A percentile compares a stretch with the other conserved stretches of the same genome.
Evolutionary conservation across 2,329 filamentous ascomycete genomes (phyloP).

Genomic region (Sarocladium brachiariae): DNA sequence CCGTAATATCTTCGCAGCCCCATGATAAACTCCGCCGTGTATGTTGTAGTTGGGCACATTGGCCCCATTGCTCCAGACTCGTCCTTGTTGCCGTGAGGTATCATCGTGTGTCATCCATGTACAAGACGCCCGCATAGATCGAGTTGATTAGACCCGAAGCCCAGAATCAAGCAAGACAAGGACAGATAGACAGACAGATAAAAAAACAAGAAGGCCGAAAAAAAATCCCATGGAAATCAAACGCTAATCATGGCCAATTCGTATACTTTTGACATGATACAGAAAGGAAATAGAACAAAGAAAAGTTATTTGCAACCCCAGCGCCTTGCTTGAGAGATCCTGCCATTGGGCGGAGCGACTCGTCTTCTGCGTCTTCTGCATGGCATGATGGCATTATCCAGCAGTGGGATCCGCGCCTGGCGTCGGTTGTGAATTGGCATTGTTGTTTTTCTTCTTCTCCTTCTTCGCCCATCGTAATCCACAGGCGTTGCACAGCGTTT

Average conservation of each 20-base stretch:
- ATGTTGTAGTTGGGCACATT: not conserved
- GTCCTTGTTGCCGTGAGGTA: slow-evolving; percentile 9
- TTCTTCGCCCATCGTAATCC: slow-evolving; percentile 72
- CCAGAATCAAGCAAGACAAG: not conserved
- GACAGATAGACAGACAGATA: not conserved
- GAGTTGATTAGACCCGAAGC: slow-evolving; percentile 1
- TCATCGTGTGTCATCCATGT: slow-evolving; percentile 9
- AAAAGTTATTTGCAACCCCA: not conserved
- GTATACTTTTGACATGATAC: slow-evolving; percentile 10
- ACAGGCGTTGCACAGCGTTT: slow-evolving; percentile 93
- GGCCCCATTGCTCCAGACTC: not conserved
- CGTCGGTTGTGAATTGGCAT: slow-evolving; percentile 14
- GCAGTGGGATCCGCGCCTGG: slow-evolving; percentile 19
- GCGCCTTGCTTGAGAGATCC: not conserved
- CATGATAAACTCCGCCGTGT: slow-evolving; percentile 5
- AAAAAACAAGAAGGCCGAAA: not conserved
- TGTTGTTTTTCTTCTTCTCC: slow-evolving; percentile 60
- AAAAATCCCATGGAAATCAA: not conserved
- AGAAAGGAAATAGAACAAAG: slow-evolving; percentile 1
- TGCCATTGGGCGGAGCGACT: not conserved
- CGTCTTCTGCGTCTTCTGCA: not conserved
- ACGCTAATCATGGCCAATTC: slow-evolving; percentile 8
- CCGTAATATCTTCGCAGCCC: not conserved
- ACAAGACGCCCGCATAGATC: slow-evolving; percentile 3
- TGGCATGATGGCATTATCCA: slow-evolving; percentile 10